Evolutionary conservation across 192 early-diverging fungal species (phyloP), one percentile per base, ranked within the genome.

Genomic region (Rhizoclosmatium globosum): DNA sequence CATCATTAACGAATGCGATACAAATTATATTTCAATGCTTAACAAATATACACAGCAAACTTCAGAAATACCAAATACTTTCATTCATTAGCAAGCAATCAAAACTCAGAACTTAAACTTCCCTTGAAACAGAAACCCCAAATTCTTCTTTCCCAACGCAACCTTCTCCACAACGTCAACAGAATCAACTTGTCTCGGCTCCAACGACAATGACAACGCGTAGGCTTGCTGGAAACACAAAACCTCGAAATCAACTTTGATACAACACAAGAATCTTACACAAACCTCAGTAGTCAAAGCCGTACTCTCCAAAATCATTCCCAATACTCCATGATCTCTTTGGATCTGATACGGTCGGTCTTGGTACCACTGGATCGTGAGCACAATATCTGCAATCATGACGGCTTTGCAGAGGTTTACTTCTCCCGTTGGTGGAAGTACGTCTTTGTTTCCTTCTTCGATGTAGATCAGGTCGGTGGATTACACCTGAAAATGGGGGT

Each of bases 371-470:
- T 87, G 81, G 11, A 93, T 82, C 47, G 79, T 91, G 15, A 91
- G 82, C 60, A 93, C 87, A 0, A 87, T 80, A 42, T 93, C 90
- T 13, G 89, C 89, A 87, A 94, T 89, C 56, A 92, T 60, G 43
- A 88, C 68, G 82, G 92, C 93, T 79, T 94, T 94, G 68, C 89
- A 81, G 82, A 93, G 88, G 83, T 94, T 93, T 60, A 94, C 84
- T 11, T 83, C 85, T 31, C 31, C 31, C 6, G 92, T 92, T 64
- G 93, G 91, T 19, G 80, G 65, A 4, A 87, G 85, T 42, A 84
- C 77, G 74, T 94, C 92, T 46, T 89, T 87, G 79, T 93, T 92
- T 6, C 85, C 87, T 74, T 94, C 94, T 44, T 91, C 87, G 59
- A 93, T 89, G 42, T 93, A 93, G 21, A 94, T 68, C 47, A 94